Percentiles rank a stretch among this genome's conserved stretches.
Evolutionary conservation across 768 basidiomycete species (phyloP).

Genomic region (Suillus cothurnatus): DNA sequence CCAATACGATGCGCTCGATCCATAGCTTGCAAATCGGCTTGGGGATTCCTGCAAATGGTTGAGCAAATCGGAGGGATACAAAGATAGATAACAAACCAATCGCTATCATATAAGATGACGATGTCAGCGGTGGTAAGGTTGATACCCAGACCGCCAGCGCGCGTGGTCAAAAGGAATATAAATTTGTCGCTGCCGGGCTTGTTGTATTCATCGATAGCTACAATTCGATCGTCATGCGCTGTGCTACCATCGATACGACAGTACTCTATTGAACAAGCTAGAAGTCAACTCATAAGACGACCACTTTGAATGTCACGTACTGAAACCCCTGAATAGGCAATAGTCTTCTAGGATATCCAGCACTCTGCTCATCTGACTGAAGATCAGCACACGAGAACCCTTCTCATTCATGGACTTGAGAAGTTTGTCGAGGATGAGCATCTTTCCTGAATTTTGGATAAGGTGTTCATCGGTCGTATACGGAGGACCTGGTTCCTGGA

Average conservation of each 20-base stretch:
- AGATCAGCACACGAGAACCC: conserved; percentile 95
- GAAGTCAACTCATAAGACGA: conserved; percentile 6
- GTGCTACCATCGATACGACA: conserved; percentile 97
- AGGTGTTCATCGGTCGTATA: conserved; percentile 99
- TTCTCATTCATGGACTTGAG: conserved; percentile 85
- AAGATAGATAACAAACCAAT: conserved; percentile 63
- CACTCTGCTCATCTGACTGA: conserved; percentile 99
- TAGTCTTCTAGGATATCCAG: conserved; percentile 98
- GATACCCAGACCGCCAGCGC: conserved; percentile 96
- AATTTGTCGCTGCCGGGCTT: conserved; percentile 93
- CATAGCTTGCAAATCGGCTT: conserved; percentile 99
- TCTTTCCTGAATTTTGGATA: conserved; percentile 92
- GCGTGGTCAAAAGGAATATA: conserved; percentile 94
- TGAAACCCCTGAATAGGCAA: conserved; percentile 86
- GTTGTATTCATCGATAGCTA: conserved; percentile 97
- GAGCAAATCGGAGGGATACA: conserved; percentile 7
- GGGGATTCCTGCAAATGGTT: conserved; percentile 78
- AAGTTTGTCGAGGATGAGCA: conserved; percentile 96
- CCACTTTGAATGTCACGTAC: conserved; percentile 48
- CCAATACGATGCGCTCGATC: conserved; percentile 97
- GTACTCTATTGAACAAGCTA: conserved; percentile 60
- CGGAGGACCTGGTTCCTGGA: conserved; percentile 92
- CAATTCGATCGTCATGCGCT: conserved; percentile 93
- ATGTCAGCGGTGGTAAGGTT: conserved; percentile 94
- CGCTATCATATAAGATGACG: conserved; percentile 94